phyloP scores from a whole-genome alignment of 441 rosid species.

The Adansonia grandidieri region DNA sequence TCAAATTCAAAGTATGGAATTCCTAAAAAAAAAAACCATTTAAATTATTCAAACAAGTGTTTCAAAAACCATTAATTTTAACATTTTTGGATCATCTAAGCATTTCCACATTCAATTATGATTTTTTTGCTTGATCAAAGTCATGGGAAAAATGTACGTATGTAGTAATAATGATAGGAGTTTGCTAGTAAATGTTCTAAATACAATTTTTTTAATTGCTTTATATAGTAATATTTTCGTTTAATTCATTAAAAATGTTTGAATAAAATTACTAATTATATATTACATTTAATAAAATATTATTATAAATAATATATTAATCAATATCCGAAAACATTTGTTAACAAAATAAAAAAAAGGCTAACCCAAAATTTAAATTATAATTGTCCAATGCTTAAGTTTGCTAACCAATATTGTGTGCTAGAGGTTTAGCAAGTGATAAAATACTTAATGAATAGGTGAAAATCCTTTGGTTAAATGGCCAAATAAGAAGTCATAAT shows the following conservation, averaged over 20 bases:
- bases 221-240: neutral
- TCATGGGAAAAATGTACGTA: neutral
- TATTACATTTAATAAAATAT: neutral
- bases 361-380: neutral
- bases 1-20: conserved; percentile 8
- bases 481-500: conserved; percentile 30
- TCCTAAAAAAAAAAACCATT: neutral
- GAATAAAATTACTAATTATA: too few relatives aligned
- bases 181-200: neutral
- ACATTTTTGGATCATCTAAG: neutral
- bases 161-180: too few relatives aligned
- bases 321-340: too few relatives aligned
- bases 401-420: conserved; percentile 32
- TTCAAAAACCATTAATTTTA: neutral
- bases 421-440: conserved; percentile 28
- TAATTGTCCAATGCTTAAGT: conserved; percentile 28
- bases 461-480: conserved; percentile 28
- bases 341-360: too few relatives aligned
- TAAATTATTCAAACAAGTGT: neutral
- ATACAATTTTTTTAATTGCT: too few relatives aligned
- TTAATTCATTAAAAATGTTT: too few relatives aligned
- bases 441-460: conserved; percentile 8
- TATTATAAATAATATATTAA: too few relatives aligned
- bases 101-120: neutral
- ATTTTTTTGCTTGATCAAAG: neutral